Conservation (phyloP, 1,284 basidiomycete species). For the Cryptococcus sp. region DNA sequence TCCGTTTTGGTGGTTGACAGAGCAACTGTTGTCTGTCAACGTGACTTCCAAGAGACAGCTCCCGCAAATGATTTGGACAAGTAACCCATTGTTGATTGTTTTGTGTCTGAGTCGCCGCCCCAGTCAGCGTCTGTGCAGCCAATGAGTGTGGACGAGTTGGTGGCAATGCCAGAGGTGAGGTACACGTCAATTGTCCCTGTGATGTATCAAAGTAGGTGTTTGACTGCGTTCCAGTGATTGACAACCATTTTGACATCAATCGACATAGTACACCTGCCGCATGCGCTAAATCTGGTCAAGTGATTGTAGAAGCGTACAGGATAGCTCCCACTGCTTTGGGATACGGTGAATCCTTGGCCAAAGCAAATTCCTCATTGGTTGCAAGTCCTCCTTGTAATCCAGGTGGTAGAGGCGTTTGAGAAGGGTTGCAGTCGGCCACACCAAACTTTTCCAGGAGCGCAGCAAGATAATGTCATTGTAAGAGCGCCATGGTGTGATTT, state of each 20-base stretch:
- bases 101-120: constrained; percentile 14
- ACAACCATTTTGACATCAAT: neutral
- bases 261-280: constrained; percentile 14
- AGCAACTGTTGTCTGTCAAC: constrained; percentile 22
- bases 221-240: neutral
- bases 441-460: constrained; percentile 3
- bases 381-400: constrained; percentile 6
- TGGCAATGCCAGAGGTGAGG: neutral
- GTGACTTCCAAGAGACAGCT: constrained; percentile 17
- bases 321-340: constrained; percentile 5
- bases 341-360: constrained; percentile 7
- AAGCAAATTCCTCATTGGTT: constrained; percentile 7
- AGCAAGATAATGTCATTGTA: constrained; percentile 12
- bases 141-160: neutral
- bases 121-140: constrained; percentile 19
- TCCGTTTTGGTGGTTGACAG: constrained; percentile 21
- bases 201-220: neutral
- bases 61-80: constrained; percentile 18
- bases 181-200: neutral
- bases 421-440: constrained; percentile 9
- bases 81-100: constrained; percentile 28
- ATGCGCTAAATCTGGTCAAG: constrained; percentile 20
- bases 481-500: constrained; percentile 5
- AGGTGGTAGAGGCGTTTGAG: constrained; percentile 10
- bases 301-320: constrained; percentile 15